Conservation (phyloP, 306 rosid species). For the Fragaria ananassa region DNA sequence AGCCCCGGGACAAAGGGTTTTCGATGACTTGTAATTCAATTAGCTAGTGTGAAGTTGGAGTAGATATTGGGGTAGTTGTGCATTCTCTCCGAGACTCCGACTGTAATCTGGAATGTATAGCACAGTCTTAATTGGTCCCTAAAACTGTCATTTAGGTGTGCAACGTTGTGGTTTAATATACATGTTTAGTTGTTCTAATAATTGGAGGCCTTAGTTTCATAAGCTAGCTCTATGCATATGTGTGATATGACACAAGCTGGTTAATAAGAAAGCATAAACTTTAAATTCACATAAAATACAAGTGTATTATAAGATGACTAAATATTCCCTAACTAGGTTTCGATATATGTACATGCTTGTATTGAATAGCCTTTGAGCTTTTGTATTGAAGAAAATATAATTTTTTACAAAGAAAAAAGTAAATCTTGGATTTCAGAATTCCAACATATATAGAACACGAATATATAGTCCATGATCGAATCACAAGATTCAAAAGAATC, state of each 20-base stretch:
- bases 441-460: too few relatives aligned
- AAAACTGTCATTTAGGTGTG: too few relatives aligned
- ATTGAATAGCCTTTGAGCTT: not conserved
- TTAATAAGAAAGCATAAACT: too few relatives aligned
- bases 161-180: not conserved
- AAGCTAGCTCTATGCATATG: not conserved
- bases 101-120: not conserved
- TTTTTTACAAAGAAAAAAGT: too few relatives aligned
- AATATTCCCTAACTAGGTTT: too few relatives aligned
- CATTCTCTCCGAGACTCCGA: not conserved
- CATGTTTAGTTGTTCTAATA: not conserved
- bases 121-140: not conserved
- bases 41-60: not conserved
- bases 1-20: conserved; percentile 80
- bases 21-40: conserved; percentile 21
- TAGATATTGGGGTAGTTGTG: not conserved
- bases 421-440: not conserved
- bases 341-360: not conserved
- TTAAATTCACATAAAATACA: too few relatives aligned
- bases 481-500: not conserved
- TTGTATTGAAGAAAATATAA: too few relatives aligned
- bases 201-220: not conserved
- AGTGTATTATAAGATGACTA: too few relatives aligned
- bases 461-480: too few relatives aligned
- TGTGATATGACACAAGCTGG: too few relatives aligned